A percentile compares a stretch with the other conserved stretches of the same genome.
These are phyloP conservation scores for Fusarium dimerum DNA, from an alignment of 2,329 filamentous ascomycete genomes.

Conservation along the genomic window DNA sequence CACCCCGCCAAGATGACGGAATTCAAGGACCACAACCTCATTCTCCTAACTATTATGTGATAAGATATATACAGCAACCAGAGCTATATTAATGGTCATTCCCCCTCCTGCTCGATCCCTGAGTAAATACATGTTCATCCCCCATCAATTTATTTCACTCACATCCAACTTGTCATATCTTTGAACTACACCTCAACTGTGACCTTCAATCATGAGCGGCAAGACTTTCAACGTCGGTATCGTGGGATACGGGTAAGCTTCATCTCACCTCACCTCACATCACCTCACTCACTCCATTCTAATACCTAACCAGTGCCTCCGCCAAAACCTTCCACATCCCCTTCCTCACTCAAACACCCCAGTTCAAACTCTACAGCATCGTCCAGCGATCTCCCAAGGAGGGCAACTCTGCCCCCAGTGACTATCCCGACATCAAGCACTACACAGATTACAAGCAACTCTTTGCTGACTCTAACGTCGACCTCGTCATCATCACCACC, in stretches of 20 bases:
- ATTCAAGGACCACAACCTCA: conserved; percentile 1
- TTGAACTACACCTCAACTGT: no score
- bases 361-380: conserved; percentile 70
- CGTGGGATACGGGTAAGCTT: conserved; percentile 51
- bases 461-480: conserved; percentile 64
- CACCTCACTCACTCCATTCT: conserved; percentile 12
- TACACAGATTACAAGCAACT: conserved; percentile 64
- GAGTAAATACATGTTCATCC: no score
- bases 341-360: conserved; percentile 65
- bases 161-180: no score
- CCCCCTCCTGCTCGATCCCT: no score
- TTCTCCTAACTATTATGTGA: no score
- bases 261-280: neutral
- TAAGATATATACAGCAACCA: no score
- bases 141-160: no score
- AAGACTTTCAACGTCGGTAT: conserved; percentile 52
- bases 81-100: no score
- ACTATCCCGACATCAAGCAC: conserved; percentile 66
- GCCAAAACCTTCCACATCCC: conserved; percentile 87
- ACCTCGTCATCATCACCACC: conserved; percentile 72
- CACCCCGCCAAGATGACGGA: conserved; percentile 26
- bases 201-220: conserved; percentile 29
- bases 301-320: conserved; percentile 45
- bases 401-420: conserved; percentile 65
- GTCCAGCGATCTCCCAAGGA: conserved; percentile 71